Conservation (phyloP, 768 basidiomycete species). For the Albatrellus ellisii region DNA sequence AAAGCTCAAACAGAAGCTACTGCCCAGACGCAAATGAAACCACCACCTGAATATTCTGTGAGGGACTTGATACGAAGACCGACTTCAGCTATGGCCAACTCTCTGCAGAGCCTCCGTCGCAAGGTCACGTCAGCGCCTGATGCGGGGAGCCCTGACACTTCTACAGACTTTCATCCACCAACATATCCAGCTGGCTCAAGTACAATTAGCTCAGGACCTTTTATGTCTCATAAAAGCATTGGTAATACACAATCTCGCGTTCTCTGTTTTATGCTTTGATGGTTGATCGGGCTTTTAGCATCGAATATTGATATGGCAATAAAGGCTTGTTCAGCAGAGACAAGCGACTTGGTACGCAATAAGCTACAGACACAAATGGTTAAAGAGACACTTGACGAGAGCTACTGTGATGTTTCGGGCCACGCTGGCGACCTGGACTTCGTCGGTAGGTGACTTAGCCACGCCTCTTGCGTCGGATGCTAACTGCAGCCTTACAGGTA, state of each 20-base stretch:
- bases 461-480: background rate
- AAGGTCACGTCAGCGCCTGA: background rate
- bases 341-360: constrained; percentile 45
- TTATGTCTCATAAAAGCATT: constrained; percentile 30
- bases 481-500: background rate
- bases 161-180: background rate
- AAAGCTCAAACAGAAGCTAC: background rate
- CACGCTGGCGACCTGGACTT: constrained; percentile 42
- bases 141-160: background rate
- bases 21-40: background rate
- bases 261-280: background rate
- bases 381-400: constrained; percentile 64
- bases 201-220: no score
- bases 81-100: no score
- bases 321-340: constrained; percentile 64
- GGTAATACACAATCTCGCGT: constrained; percentile 16
- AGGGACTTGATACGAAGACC: constrained; percentile 9
- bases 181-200: no score
- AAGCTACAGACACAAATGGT: constrained; percentile 57
- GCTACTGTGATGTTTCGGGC: constrained; percentile 73
- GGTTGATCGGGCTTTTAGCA: constrained; percentile 1
- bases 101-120: constrained; percentile 5
- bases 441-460: constrained; percentile 32
- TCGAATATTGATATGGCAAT: constrained; percentile 34
- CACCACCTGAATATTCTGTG: constrained; percentile 1